phyloP scores from a whole-genome alignment of 768 basidiomycete genomes.

The Naganishia onofrii region DNA sequence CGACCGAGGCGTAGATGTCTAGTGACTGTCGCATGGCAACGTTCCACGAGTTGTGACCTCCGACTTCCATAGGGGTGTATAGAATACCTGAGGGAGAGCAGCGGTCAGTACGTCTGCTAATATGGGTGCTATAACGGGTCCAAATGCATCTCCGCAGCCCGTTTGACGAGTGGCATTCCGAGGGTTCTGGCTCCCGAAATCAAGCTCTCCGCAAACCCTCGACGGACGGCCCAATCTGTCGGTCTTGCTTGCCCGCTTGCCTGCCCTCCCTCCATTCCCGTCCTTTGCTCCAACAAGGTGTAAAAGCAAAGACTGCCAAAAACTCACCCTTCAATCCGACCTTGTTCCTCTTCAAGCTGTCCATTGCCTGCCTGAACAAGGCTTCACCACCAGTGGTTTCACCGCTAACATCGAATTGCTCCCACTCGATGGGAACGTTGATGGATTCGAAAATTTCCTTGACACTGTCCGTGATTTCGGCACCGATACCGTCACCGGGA shows the following conservation, averaged over 20 bases:
- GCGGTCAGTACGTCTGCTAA: background rate
- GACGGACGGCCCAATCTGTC: too few relatives aligned
- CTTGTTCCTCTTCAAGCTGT: constrained; percentile 92
- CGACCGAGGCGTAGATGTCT: constrained; percentile 97
- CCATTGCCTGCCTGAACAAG: constrained; percentile 96
- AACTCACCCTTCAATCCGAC: constrained; percentile 91
- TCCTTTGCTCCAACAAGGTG: background rate
- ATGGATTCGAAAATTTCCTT: constrained; percentile 97
- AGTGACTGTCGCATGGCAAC: constrained; percentile 98
- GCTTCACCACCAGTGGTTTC: constrained; percentile 90
- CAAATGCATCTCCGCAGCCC: too few relatives aligned
- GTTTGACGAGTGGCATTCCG: too few relatives aligned
- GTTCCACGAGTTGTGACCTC: constrained; percentile 98
- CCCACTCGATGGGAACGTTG: constrained; percentile 99
- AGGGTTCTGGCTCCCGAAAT: too few relatives aligned
- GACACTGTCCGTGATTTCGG: constrained; percentile 95
- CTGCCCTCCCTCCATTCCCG: too few relatives aligned
- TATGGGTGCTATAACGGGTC: background rate
- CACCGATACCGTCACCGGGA: constrained; percentile 95
- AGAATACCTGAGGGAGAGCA: constrained; percentile 71
- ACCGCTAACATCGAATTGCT: constrained; percentile 96
- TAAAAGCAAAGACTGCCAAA: background rate
- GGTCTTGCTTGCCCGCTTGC: too few relatives aligned
- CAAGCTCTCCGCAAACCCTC: too few relatives aligned
- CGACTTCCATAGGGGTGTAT: constrained; percentile 94